Base-by-base conservation (phyloP, 179 eudicot genomes). In the Nepenthes alata region DNA sequence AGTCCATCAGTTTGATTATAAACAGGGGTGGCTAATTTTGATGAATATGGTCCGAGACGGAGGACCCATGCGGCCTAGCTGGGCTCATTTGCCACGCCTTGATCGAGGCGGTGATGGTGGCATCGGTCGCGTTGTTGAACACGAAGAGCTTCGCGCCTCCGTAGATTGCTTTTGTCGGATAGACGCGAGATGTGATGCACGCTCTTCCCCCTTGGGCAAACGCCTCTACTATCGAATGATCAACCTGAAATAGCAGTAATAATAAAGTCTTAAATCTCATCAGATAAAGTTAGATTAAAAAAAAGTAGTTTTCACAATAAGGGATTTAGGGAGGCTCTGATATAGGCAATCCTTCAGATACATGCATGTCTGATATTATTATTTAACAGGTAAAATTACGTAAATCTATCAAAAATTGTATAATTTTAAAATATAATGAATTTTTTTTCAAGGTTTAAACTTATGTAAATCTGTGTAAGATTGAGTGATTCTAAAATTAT, bases 211-310 rank as follows among this genome's bases (percentile, higher is more conserved):
- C 81, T 74, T 84, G 90, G 1, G 80, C 87, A 67, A 75, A 87
- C 8, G 90, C 79, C 72, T 87, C 95, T 9, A 87, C 80, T 35
- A 87, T 84, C 2, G 95, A 87, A 68, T 84, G 95, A 78, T 87
- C 95, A 61, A 86, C 87, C 94, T 86, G 25, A 35, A 54, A 5
- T 5, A 35, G 11, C 47, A 41, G 5, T 10, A n/a, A 6, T n/a
- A 2, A 25, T 25, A 25, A 25, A 25, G 25, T 1, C 25, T 25
- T 25, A 25, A 25, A 25, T 25, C 25, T 25, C 25, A 25, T 25
- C 25, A 25, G 25, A 25, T 25, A 25, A 0, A 25, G 25, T 25
- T 25, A 25, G 25, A 25, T 25, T 25, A 25, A 25, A 25, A 25
- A 25, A 25, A 25, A 25, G 1, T 25, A 25, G 25, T 25, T 25